A percentile compares a stretch with the other conserved stretches of the same genome.
These are phyloP conservation scores for Trichoderma sp. DNA, from an alignment of 2,329 filamentous ascomycete genomes.

Conservation along the genomic window DNA sequence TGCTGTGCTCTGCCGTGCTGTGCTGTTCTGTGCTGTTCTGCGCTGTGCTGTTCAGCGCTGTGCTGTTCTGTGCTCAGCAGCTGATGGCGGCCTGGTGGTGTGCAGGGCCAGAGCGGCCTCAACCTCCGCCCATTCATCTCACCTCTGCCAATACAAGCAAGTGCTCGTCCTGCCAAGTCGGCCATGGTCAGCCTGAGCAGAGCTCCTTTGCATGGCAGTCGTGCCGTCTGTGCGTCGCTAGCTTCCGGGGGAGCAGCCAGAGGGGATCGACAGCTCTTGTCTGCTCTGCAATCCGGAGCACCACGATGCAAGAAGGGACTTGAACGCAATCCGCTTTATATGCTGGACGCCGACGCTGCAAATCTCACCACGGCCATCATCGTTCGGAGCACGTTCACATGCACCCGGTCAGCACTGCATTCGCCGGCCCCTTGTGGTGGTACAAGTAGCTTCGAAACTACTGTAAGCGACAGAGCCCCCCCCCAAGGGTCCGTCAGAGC, in stretches of 20 bases:
- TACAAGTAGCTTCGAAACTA: not conserved
- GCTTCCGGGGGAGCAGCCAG: constrained; percentile 5
- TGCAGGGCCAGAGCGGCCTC: not conserved
- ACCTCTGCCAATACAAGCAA: not conserved
- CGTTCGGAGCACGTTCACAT: not conserved
- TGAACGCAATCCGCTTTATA: not conserved
- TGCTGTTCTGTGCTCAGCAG: too few relatives aligned
- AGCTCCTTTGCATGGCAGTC: constrained; percentile 16
- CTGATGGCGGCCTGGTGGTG: not conserved
- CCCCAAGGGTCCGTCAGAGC: not conserved
- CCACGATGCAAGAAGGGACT: not conserved
- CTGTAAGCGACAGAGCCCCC: constrained; percentile 4
- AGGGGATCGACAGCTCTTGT: not conserved
- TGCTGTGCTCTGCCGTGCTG: too few relatives aligned
- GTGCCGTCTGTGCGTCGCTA: constrained; percentile 18
- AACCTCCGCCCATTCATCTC: not conserved
- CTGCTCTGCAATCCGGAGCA: not conserved
- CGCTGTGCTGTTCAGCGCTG: too few relatives aligned
- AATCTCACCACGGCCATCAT: not conserved
- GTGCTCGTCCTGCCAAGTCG: not conserved
- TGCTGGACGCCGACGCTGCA: not conserved
- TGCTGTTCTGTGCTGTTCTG: too few relatives aligned
- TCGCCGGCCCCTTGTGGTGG: not conserved
- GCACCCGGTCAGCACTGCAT: not conserved
- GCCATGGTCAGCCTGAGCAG: not conserved